Base-by-base conservation (phyloP, 208 protist genomes). In the Wallacemonas collosoma region DNA sequence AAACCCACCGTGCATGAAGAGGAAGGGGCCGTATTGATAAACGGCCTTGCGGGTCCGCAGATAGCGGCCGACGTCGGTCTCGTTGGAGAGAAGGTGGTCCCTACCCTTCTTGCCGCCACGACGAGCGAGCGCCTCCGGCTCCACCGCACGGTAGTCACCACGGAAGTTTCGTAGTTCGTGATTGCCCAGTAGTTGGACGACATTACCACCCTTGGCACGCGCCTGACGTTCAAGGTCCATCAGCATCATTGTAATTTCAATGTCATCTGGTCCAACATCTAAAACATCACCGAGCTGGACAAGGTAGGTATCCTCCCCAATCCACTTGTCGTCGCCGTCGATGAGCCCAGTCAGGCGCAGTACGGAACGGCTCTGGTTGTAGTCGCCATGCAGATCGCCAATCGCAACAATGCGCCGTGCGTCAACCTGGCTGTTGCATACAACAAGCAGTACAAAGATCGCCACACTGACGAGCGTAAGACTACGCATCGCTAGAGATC, bases 1-100 rank as follows among this genome's bases (percentile, higher is more conserved):
- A 67, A 97, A 87, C 14, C 93, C 93, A n/a, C 89, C 93, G 72
- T 97, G 91, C 87, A 95, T 93, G 69, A 97, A 97, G 65, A 96
- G 80, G 70, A 92, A 96, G 5, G 85, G 82, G n/a, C 87, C 86
- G 57, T 93, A 81, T 71, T 85, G 87, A 75, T 81, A 93, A 40
- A 93, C 88, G 36, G 87, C 88, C 61, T 89, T 86, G 63, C 87
- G 84, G 1, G 88, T 93, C 40, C 90, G 86, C 61, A 95, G 73
- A 73, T 95, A 95, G 47, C 72, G 68, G 26, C 90, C 93, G 2
- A 96, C 12, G 15, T 80, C 72, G 53, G 87, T 87, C 70, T 71
- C 53, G 60, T 91, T 95, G 8, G 92, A 95, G 38, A 94, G 81
- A 4, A 94, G 65, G 44, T 71, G 44, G 61, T 85, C 75, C 44